Percentiles rank a stretch among this genome's conserved stretches.
These are phyloP conservation scores for Asclepias syriaca DNA, from an alignment of 257 asterid genomes.

Conservation along the genomic window DNA sequence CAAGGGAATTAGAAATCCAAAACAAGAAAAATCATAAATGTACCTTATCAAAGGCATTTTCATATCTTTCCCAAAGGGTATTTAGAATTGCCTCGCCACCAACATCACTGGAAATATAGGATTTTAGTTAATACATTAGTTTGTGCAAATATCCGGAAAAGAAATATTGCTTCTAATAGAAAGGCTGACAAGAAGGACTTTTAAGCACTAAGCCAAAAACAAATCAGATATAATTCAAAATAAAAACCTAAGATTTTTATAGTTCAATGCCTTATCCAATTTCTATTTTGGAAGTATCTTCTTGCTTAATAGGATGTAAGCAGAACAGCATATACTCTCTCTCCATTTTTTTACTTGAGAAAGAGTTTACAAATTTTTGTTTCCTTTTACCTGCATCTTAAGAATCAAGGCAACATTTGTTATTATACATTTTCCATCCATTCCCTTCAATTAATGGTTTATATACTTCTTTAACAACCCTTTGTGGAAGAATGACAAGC, in stretches of 20 bases:
- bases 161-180: neutral
- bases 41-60: conserved; percentile 68
- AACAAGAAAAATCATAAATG: conserved; percentile 7
- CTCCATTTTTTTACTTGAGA: too few species aligned
- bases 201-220: neutral
- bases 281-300: neutral
- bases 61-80: conserved; percentile 64
- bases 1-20: neutral
- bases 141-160: neutral
- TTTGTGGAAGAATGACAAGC: too few species aligned
- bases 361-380: too few species aligned
- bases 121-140: conserved; percentile 12
- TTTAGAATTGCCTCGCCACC: conserved; percentile 90
- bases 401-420: too few species aligned
- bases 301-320: neutral
- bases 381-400: too few species aligned
- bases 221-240: neutral
- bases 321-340: neutral
- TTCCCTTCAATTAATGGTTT: too few species aligned
- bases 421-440: too few species aligned
- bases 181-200: neutral
- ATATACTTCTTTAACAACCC: too few species aligned
- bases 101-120: conserved; percentile 53
- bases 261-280: neutral
- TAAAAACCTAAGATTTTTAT: neutral